A percentile compares a stretch with the other conserved stretches of the same genome.
These are phyloP conservation scores for Pulveroboletus frians DNA, from an alignment of 768 basidiomycete species.

Conservation along the genomic window DNA sequence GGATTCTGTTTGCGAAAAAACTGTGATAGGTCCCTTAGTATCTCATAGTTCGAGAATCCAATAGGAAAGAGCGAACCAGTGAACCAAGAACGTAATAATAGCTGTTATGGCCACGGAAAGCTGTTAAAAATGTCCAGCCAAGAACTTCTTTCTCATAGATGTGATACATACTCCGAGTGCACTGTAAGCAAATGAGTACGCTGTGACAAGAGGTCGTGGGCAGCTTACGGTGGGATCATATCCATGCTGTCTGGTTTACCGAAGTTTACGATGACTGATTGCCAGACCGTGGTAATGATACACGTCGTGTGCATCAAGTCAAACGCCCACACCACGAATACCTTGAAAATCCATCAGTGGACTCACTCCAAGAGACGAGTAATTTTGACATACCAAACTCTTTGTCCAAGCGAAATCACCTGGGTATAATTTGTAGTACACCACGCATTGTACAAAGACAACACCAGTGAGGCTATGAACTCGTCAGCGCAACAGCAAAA, in stretches of 20 bases:
- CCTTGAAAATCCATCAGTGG: slow-evolving; percentile 9
- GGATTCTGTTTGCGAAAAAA: slow-evolving; percentile 32
- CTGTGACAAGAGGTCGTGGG: rapidly evolving
- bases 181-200: slow-evolving; percentile 5
- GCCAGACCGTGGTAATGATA: slow-evolving; percentile 24
- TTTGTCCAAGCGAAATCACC: slow-evolving; percentile 24
- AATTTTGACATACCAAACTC: slow-evolving; percentile 17
- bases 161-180: slow-evolving; percentile 24
- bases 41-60: neutral
- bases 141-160: neutral
- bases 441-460: slow-evolving; percentile 28
- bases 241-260: slow-evolving; percentile 25
- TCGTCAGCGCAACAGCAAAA: slow-evolving; percentile 2
- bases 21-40: slow-evolving; percentile 1
- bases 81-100: slow-evolving; percentile 30
- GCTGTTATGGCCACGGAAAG: slow-evolving; percentile 32
- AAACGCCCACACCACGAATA: slow-evolving; percentile 25
- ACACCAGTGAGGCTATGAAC: slow-evolving; percentile 26
- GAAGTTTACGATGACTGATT: slow-evolving; percentile 25
- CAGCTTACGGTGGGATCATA: slow-evolving; percentile 26
- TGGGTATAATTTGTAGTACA: slow-evolving; percentile 31
- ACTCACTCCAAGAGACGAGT: neutral
- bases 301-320: slow-evolving; percentile 28
- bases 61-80: slow-evolving; percentile 20
- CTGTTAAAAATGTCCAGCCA: slow-evolving; percentile 4